Percentiles rank a stretch among this genome's conserved stretches.
These are phyloP conservation scores for Tardiomyces depauwii DNA, from an alignment of 1,139 yeast genomes.

Conservation along the genomic window DNA sequence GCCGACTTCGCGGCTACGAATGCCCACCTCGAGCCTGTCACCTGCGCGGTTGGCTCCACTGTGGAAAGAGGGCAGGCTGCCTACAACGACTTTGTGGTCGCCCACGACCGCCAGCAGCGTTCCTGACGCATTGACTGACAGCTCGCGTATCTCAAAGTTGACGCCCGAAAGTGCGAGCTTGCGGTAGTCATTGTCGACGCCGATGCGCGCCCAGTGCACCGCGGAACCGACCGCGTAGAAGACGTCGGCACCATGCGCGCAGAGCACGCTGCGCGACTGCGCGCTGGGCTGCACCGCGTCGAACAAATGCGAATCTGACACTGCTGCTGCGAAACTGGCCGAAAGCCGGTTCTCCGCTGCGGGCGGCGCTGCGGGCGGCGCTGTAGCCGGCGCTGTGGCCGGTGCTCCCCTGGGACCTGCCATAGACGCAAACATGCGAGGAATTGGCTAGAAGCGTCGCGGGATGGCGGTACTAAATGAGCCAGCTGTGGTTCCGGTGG, in stretches of 20 bases:
- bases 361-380: no score
- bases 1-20: constrained; percentile 14
- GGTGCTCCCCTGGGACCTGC: no score
- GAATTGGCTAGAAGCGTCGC: no score
- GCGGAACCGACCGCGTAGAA: background rate
- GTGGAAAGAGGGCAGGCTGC: background rate
- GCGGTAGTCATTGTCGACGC: background rate
- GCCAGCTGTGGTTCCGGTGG: no score
- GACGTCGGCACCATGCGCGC: background rate
- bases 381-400: no score
- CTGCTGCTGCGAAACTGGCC: background rate
- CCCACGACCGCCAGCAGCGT: constrained; percentile 32
- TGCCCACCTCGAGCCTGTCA: background rate
- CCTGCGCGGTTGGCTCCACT: background rate
- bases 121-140: constrained; percentile 30
- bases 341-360: background rate
- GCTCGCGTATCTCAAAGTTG: constrained; percentile 20
- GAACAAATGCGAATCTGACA: background rate
- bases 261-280: background rate
- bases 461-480: no score
- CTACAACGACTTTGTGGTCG: constrained; percentile 22
- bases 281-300: background rate
- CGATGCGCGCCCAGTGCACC: background rate
- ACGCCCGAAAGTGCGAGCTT: constrained; percentile 12
- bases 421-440: no score